Percentiles rank a stretch among this genome's conserved stretches.
Evolutionary conservation across 2,329 filamentous ascomycete species (phyloP).

Genomic region (Epichloe gansuensis): DNA sequence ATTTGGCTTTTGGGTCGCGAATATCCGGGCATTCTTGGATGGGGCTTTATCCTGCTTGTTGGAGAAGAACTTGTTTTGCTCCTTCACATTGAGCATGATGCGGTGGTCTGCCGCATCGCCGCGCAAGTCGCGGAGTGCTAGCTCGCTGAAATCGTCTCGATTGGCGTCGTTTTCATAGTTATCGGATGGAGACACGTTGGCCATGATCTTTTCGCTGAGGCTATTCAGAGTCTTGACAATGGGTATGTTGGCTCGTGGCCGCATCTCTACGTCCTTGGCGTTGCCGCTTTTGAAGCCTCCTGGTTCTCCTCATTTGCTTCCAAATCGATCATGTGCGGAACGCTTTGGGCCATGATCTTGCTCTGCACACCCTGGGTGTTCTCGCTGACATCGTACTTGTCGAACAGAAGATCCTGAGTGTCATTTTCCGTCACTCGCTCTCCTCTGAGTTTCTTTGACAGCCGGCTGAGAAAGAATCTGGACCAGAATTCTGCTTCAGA

Average conservation of each 20-base stretch:
- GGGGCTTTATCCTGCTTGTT: slow-evolving; percentile 39
- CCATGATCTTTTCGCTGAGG: slow-evolving; percentile 87
- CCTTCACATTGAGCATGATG: slow-evolving; percentile 76
- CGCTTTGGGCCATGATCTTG: slow-evolving; percentile 47
- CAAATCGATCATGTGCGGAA: slow-evolving; percentile 84
- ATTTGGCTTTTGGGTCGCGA: slow-evolving; percentile 56
- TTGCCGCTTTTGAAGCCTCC: slow-evolving; percentile 70
- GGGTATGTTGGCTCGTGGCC: slow-evolving; percentile 67
- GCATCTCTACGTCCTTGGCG: slow-evolving; percentile 80
- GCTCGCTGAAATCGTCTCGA: slow-evolving; percentile 62
- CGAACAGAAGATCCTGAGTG: slow-evolving; percentile 64
- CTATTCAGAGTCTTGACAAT: slow-evolving; percentile 84
- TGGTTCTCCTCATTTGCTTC: slow-evolving; percentile 93
- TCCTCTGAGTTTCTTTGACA: slow-evolving; percentile 85
- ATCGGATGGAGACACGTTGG: slow-evolving; percentile 71
- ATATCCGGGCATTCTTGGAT: slow-evolving; percentile 36
- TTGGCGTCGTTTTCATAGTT: slow-evolving; percentile 49
- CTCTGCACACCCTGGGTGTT: slow-evolving; percentile 43
- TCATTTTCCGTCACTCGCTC: slow-evolving; percentile 75
- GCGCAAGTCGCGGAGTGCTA: slow-evolving; percentile 69
- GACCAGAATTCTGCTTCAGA: slow-evolving; percentile 81
- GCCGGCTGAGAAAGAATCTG: slow-evolving; percentile 79
- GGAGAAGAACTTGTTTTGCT: slow-evolving; percentile 75
- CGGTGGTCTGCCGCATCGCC: slow-evolving; percentile 62
- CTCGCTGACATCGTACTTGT: slow-evolving; percentile 70